These are phyloP conservation scores for Metschnikowia noctiluminum DNA, from an alignment of 805 yeast genomes.

Conservation along the genomic window DNA sequence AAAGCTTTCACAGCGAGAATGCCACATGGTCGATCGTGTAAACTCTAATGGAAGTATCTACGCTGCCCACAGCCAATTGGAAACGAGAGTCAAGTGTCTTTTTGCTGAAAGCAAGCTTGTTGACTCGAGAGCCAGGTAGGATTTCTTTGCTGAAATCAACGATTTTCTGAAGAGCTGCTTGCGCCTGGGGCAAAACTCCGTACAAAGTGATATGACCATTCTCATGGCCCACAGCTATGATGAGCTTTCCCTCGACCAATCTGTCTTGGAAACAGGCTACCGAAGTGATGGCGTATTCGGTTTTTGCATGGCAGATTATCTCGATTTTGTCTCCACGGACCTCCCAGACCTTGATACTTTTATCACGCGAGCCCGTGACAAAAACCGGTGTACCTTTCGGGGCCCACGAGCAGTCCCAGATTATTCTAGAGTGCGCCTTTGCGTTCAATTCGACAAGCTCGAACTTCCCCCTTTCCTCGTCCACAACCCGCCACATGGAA, in stretches of 20 bases:
- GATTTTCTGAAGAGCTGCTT: constrained; percentile 16
- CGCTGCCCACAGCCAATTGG: constrained; percentile 60
- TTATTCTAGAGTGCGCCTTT: constrained; percentile 85
- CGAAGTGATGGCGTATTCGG: constrained; percentile 63
- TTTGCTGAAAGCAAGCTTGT: constrained; percentile 57
- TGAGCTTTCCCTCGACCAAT: constrained; percentile 23
- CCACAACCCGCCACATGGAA: constrained; percentile 59
- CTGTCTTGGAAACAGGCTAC: constrained; percentile 44
- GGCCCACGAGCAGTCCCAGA: constrained; percentile 94
- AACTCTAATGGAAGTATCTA: constrained; percentile 60
- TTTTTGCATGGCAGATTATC: constrained; percentile 40
- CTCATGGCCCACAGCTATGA: constrained; percentile 68
- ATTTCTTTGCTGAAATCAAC: constrained; percentile 32
- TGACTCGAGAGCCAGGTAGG: constrained; percentile 61
- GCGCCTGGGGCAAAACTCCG: constrained; percentile 24
- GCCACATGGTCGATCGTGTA: constrained; percentile 16
- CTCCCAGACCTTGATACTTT: constrained; percentile 70
- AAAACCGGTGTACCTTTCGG: constrained; percentile 48
- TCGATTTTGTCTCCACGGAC: constrained; percentile 33
- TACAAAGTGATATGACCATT: constrained; percentile 55
- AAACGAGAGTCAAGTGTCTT: constrained; percentile 3
- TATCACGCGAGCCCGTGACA: constrained; percentile 86
- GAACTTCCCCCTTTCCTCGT: constrained; percentile 27
- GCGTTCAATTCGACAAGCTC: constrained; percentile 45
- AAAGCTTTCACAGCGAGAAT: neutral